Base-by-base conservation (phyloP, 2,329 filamentous ascomycete species). In the Alternaria panax region DNA sequence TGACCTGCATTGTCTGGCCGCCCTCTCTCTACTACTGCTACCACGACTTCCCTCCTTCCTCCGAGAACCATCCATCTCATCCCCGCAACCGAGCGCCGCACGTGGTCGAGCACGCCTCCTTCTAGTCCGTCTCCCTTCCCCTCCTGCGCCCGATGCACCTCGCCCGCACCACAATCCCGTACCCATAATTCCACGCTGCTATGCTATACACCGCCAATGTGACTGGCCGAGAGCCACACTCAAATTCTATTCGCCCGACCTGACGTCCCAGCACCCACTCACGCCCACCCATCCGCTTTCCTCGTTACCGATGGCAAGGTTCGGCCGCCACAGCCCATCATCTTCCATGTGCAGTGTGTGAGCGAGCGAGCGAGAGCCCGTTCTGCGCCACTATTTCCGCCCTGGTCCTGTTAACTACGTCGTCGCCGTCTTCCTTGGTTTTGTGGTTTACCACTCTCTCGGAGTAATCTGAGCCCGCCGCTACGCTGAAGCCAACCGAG, bases 241-340 rank as follows among this genome's bases (percentile, higher is more conserved):
- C 25, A 42, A 54, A 53, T 47, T 52, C 54, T 53, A 56, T 59
- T 50, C 28, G 36, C 45, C 9, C 28, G n/a, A n/a, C 24, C 41
- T 36, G 18, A 20, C 45, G 41, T 27, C 14, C 54, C 53, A 57
- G 42, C 14, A n/a, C n/a, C n/a, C n/a, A n/a, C n/a, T 12, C 28
- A 48, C 42, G 43, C 18, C 45, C 59, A 25, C 51, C 52, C 52
- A 36, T 34, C 45, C 46, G 25, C 42, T 42, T 30, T 41, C 40
- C 18, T 47, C 45, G 45, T 43, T 65, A 57, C 63, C 63, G 51
- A 40, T 47, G 16, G 51, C 46, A 24, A 55, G 63, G 63, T 63
- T 57, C 63, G 52, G 61, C 60, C 63, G 55, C 42, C 30, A 6
- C 40, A 42, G 57, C n/a, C n/a, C n/a, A n/a, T n/a, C 7, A 43